A percentile compares a stretch with the other conserved stretches of the same genome.
phyloP scores from a whole-genome alignment of 345 rosid genomes.

The Ceriops tagal region DNA sequence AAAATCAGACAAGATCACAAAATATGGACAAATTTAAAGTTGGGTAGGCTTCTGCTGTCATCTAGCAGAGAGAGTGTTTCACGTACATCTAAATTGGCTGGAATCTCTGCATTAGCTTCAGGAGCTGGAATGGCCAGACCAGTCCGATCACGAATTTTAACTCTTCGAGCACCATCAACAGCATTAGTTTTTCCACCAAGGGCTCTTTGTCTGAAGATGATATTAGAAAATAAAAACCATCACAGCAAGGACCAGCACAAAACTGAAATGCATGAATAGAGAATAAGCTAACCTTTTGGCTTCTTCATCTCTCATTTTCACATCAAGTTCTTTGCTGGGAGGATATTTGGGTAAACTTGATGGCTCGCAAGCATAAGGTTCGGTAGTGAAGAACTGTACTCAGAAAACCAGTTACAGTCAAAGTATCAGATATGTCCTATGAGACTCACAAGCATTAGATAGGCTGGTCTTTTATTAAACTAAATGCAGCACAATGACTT shows the following conservation, averaged over 20 bases:
- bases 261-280: constrained; percentile 11
- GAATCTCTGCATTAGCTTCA: constrained; percentile 78
- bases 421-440: constrained; percentile 4
- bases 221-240: constrained; percentile 12
- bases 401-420: constrained; percentile 21
- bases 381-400: constrained; percentile 68
- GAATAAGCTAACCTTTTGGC: constrained; percentile 58
- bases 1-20: too few species aligned
- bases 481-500: too few species aligned
- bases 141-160: constrained; percentile 17
- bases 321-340: constrained; percentile 91
- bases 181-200: constrained; percentile 45
- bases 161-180: constrained; percentile 55
- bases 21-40: not conserved
- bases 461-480: too few species aligned
- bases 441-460: not conserved
- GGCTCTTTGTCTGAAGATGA: constrained; percentile 52
- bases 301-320: constrained; percentile 74
- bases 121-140: constrained; percentile 61
- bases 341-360: constrained; percentile 87
- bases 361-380: constrained; percentile 81
- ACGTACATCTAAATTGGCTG: constrained; percentile 24
- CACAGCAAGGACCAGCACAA: constrained; percentile 10
- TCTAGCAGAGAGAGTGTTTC: not conserved
- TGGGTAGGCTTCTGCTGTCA: not conserved